These are phyloP conservation scores for Linaria vulgaris DNA, from an alignment of 257 asterid genomes.

Conservation along the genomic window DNA sequence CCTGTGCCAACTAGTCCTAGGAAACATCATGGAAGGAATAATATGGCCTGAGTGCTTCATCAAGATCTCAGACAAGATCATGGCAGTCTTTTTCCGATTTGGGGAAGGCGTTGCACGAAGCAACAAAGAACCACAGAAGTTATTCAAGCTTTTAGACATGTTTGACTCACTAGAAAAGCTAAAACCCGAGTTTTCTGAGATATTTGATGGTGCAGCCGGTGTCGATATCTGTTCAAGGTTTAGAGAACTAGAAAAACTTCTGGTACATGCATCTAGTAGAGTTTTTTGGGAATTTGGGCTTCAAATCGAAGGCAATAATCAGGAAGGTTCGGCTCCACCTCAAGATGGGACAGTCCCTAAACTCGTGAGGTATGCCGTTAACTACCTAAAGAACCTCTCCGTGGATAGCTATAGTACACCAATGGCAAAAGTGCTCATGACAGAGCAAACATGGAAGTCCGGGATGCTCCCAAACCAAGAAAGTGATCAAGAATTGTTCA, in stretches of 20 bases:
- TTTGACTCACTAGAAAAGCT: slow-evolving; percentile 55
- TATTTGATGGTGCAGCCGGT: slow-evolving; percentile 64
- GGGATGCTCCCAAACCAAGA: slow-evolving; percentile 48
- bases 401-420: slow-evolving; percentile 43
- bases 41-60: slow-evolving; percentile 77
- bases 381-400: slow-evolving; percentile 66
- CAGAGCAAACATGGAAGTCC: slow-evolving; percentile 65
- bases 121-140: slow-evolving; percentile 76
- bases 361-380: slow-evolving; percentile 64
- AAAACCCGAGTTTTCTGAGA: slow-evolving; percentile 42
- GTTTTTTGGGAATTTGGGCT: slow-evolving; percentile 79
- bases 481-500: slow-evolving; percentile 46
- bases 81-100: slow-evolving; percentile 89
- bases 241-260: slow-evolving; percentile 68
- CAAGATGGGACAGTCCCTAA: slow-evolving; percentile 77
- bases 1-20: slow-evolving; percentile 55
- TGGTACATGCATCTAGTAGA: slow-evolving; percentile 62
- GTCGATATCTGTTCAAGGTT: slow-evolving; percentile 56
- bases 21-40: slow-evolving; percentile 44
- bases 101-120: slow-evolving; percentile 86
- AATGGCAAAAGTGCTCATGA: slow-evolving; percentile 56
- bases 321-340: slow-evolving; percentile 64
- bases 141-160: slow-evolving; percentile 87
- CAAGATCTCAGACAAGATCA: slow-evolving; percentile 79
- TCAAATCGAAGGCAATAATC: slow-evolving; percentile 60